Percentiles rank a stretch among this genome's conserved stretches.
Conservation (phyloP, 1,139 yeast species). For the Pneumocystis murina region DNA sequence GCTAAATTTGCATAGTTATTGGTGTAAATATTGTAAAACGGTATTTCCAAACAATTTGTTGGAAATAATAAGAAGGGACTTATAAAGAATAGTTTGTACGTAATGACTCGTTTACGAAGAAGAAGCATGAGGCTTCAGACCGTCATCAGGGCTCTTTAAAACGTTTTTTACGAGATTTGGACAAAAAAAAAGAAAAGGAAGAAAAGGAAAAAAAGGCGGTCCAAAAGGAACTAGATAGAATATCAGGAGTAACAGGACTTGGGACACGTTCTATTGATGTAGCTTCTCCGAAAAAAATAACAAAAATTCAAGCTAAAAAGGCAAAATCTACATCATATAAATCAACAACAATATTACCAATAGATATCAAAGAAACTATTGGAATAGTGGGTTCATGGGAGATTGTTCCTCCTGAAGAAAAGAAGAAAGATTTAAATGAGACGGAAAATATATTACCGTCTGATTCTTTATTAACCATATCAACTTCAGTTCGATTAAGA, state of each 20-base stretch:
- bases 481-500: background rate
- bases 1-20: background rate
- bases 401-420: background rate
- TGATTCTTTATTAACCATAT: background rate
- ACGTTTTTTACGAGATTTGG: background rate
- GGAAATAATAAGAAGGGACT: background rate
- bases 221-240: background rate
- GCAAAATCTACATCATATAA: background rate
- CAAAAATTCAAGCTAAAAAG: background rate
- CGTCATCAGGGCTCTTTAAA: slow-evolving; percentile 4
- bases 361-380: background rate
- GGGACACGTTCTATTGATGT: background rate
- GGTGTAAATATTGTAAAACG: slow-evolving; percentile 2
- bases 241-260: background rate
- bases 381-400: background rate
- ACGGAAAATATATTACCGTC: background rate
- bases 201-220: background rate
- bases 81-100: slow-evolving; percentile 4
- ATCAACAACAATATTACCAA: no score
- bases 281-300: background rate
- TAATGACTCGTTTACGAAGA: slow-evolving; percentile 7
- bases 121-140: slow-evolving; percentile 10
- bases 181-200: background rate
- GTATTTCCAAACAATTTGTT: background rate
- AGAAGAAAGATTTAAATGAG: background rate